A percentile compares a stretch with the other conserved stretches of the same genome.
Evolutionary conservation across 1,284 basidiomycete genomes (phyloP).

Genomic region (Peniophora sp.): DNA sequence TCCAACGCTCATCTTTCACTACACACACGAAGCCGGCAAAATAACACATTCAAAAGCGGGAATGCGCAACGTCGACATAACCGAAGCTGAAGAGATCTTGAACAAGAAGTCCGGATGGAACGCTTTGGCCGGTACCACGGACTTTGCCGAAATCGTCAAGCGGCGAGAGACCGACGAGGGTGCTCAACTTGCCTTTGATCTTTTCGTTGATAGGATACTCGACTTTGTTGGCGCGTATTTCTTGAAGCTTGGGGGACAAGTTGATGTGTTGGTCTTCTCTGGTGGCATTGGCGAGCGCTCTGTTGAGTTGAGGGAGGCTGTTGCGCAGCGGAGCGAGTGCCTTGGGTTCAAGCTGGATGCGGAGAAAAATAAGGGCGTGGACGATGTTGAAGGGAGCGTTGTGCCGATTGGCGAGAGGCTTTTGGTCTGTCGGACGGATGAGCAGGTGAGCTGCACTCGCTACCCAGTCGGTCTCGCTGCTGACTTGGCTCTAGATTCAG

Average conservation of each 20-base stretch:
- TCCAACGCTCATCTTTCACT: slow-evolving; percentile 82
- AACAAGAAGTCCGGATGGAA: slow-evolving; percentile 72
- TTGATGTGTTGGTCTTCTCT: slow-evolving; percentile 79
- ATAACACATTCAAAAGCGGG: slow-evolving; percentile 43
- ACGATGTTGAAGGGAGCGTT: slow-evolving; percentile 30
- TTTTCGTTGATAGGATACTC: slow-evolving; percentile 71
- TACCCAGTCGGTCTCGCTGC: not conserved
- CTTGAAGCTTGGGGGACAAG: slow-evolving; percentile 54
- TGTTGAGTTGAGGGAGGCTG: slow-evolving; percentile 47
- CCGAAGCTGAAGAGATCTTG: slow-evolving; percentile 68
- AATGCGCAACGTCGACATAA: slow-evolving; percentile 55
- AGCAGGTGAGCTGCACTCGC: slow-evolving; percentile 25
- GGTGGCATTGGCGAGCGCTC: slow-evolving; percentile 82
- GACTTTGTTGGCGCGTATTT: slow-evolving; percentile 70
- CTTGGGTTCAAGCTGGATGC: slow-evolving; percentile 50
- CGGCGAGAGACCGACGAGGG: slow-evolving; percentile 17
- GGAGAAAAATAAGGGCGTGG: slow-evolving; percentile 30
- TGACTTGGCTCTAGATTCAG: slow-evolving; percentile 36
- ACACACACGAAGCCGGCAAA: slow-evolving; percentile 53
- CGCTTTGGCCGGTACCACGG: slow-evolving; percentile 70
- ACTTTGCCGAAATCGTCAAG: slow-evolving; percentile 61
- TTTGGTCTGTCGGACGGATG: slow-evolving; percentile 59
- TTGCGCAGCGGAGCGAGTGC: slow-evolving; percentile 45
- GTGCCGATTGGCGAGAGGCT: slow-evolving; percentile 40
- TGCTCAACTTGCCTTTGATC: slow-evolving; percentile 55